Percentiles rank a stretch among this genome's conserved stretches.
phyloP scores from a whole-genome alignment of 345 rosid genomes.

The Rubroshorea leprosula region DNA sequence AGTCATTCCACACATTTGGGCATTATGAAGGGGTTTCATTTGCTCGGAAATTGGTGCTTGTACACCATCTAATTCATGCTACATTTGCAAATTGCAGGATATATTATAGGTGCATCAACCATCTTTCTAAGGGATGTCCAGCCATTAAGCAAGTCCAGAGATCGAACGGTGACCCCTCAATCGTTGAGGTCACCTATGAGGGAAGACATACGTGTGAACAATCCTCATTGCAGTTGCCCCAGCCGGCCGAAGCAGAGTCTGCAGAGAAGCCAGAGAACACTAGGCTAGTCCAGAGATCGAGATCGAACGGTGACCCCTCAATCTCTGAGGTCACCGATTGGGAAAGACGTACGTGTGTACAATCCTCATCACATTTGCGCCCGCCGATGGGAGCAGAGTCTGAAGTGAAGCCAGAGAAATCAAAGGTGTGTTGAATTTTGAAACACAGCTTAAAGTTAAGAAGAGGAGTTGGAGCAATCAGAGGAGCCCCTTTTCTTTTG shows the following conservation, averaged over 20 bases:
- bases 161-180: slow-evolving; percentile 37
- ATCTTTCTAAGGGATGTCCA: slow-evolving; percentile 47
- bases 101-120: slow-evolving; percentile 59
- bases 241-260: background rate
- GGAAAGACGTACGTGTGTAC: no score
- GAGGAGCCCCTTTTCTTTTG: no score
- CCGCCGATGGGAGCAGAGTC: no score
- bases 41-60: slow-evolving; percentile 4
- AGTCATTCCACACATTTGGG: slow-evolving; percentile 1
- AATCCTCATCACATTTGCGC: no score
- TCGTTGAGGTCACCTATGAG: slow-evolving; percentile 41
- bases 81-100: slow-evolving; percentile 33
- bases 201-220: slow-evolving; percentile 54
- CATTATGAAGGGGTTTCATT: background rate
- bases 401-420: slow-evolving; percentile 17
- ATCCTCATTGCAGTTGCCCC: no score
- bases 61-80: background rate
- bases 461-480: slow-evolving; percentile 31
- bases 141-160: slow-evolving; percentile 64
- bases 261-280: no score
- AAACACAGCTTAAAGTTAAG: slow-evolving; percentile 19
- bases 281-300: no score
- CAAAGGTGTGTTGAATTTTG: slow-evolving; percentile 17
- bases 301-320: no score
- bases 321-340: no score